Conservation (phyloP, 495 filamentous ascomycete genomes). For the Neurospora sublineolata region DNA sequence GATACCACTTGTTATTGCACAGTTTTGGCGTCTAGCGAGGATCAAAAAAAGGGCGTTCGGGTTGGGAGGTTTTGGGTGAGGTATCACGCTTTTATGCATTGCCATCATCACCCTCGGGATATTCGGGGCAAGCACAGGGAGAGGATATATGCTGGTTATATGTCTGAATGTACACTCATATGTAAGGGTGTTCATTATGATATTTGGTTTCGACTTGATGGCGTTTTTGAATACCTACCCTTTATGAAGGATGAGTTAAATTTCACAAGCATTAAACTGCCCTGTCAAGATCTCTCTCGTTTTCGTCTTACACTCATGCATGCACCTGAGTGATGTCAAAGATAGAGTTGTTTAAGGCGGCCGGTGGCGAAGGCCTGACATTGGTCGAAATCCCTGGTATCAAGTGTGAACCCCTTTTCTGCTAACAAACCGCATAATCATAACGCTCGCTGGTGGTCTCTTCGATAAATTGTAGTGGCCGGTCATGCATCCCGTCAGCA, state of each 20-base stretch:
- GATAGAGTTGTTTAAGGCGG: not conserved
- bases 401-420: not conserved
- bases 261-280: not conserved
- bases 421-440: not conserved
- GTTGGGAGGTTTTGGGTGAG: not conserved
- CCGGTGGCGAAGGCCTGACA: not conserved
- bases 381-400: not conserved
- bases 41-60: not conserved
- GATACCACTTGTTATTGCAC: not conserved
- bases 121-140: not conserved
- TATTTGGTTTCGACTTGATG: not conserved
- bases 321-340: not conserved
- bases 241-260: not conserved
- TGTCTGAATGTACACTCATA: not conserved
- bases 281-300: too few species aligned
- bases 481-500: not conserved
- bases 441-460: too few species aligned
- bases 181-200: not conserved
- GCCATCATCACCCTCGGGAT: not conserved
- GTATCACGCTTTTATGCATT: not conserved
- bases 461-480: not conserved
- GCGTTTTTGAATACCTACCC: not conserved
- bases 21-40: not conserved
- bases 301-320: not conserved
- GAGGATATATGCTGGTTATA: not conserved